These are phyloP conservation scores for Cercospora citrullina DNA, from an alignment of 2,329 filamentous ascomycete species.

Conservation along the genomic window DNA sequence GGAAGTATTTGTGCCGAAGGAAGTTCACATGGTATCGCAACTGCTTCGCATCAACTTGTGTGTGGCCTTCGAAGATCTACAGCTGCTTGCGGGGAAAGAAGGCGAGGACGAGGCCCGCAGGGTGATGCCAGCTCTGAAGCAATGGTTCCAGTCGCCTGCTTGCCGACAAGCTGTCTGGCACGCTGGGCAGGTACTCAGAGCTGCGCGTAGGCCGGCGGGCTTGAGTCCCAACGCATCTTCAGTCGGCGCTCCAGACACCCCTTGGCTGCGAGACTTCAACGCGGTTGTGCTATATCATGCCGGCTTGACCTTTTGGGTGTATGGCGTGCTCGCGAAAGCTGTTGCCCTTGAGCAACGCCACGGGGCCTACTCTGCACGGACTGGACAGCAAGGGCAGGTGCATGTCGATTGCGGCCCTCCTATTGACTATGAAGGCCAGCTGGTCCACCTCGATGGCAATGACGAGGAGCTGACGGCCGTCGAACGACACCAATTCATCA, in stretches of 20 bases:
- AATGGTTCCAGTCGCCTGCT: slow-evolving; percentile 25
- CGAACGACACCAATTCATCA: slow-evolving; percentile 27
- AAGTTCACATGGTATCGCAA: slow-evolving; percentile 28
- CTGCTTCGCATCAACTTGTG: slow-evolving; percentile 27
- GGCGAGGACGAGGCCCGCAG: slow-evolving; percentile 27
- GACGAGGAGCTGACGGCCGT: slow-evolving; percentile 21
- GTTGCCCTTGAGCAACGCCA: slow-evolving; percentile 16
- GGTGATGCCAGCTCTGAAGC: slow-evolving; percentile 25
- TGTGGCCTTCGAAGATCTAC: slow-evolving; percentile 28
- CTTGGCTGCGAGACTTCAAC: slow-evolving; percentile 28
- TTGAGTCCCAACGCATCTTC: slow-evolving; percentile 24
- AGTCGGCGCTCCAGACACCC: slow-evolving; percentile 21
- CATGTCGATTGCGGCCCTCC: slow-evolving; percentile 3
- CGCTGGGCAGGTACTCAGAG: slow-evolving; percentile 28
- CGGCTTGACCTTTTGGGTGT: slow-evolving; percentile 25
- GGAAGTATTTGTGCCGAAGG: slow-evolving; percentile 25
- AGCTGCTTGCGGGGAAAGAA: slow-evolving; percentile 28
- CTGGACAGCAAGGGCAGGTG: slow-evolving; percentile 2
- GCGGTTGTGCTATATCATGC: slow-evolving; percentile 28
- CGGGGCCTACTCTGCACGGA: background rate
- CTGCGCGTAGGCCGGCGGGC: slow-evolving; percentile 24
- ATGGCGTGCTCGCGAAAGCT: slow-evolving; percentile 24
- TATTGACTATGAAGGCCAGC: slow-evolving; percentile 23
- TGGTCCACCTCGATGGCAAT: slow-evolving; percentile 25
- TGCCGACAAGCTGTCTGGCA: slow-evolving; percentile 28